Evolutionary conservation across 306 rosid species (phyloP), one percentile per base, ranked within the genome.

Genomic region (Prunus mume): DNA sequence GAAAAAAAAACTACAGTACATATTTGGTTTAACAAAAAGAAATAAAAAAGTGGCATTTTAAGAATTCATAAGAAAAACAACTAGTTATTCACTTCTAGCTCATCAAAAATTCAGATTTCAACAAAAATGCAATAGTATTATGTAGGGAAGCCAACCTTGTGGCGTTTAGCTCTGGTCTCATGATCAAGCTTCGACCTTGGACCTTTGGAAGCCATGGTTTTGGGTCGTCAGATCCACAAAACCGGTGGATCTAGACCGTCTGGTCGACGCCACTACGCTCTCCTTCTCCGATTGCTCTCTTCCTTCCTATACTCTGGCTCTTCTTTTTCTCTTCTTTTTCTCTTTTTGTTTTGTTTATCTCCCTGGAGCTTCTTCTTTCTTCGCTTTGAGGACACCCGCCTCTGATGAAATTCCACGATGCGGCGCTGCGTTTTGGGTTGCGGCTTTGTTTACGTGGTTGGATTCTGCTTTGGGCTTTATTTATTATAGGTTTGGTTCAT

Each of bases 121-220:
- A 38, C 1, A 54, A 43, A 9, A 9, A n/a, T 18, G 66, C 25
- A 73, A 49, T 6, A 63, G 22, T 2, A 54, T 2, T 34, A 67
- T 28, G 56, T 76, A 13, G 20, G 63, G 34, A 71, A 79, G 74
- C 88, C 47, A 80, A 90, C 98, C 97, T 90, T 92, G 76, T 87
- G 98, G 71, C 98, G 92, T 84, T 89, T 92, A 57, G 90, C 89
- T 84, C 84, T 88, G 63, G 87, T 12, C 78, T 95, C 98, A 17
- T 90, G 97, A 74, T 95, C 97, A 70, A 89, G 79, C 87, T 83
- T 92, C 38, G 90, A 86, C 93, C 96, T 87, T 55, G 85, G 97
- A 82, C 93, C 98, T 87, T 89, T 95, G 69, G 97, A 95, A 65
- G 98, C 93, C 98, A 95, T 92, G 70, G 67, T 57, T 57, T 54